Base-by-base conservation (phyloP, 768 basidiomycete genomes). In the Zangia roseola region DNA sequence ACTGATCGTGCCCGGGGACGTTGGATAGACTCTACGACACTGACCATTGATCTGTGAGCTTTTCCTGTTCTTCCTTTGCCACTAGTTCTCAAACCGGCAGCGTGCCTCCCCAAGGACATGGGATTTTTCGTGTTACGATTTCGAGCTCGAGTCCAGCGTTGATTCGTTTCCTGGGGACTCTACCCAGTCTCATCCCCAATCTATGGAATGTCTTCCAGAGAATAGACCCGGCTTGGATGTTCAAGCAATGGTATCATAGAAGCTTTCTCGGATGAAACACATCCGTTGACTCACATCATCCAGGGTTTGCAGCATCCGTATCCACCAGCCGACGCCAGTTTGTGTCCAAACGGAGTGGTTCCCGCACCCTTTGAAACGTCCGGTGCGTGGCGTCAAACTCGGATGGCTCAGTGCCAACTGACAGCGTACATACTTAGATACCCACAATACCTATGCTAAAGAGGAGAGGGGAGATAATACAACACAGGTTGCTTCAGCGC, bases 31-130 rank as follows among this genome's bases (percentile, higher is more conserved):
- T 10, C 55, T 35, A 57, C 54, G 19, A 55, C 56, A n/a, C 37
- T 67, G 5, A 45, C 12, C 7, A 19, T 67, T 9, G 48, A 58
- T 40, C 10, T 61, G 65, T 67, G 44, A 53, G 65, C 14, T 3
- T 12, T 51, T 24, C 30, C 25, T 42, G 13, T 33, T 33, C 6
- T 6, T 45, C 34, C 24, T 20, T 23, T 8, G 10, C 36, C n/a
- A 19, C 13, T 16, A 14, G 10, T 31, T 51, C 10, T 37, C 24
- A 25, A 52, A 52, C 35, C 16, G 23, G 2, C n/a, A 2, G 5
- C 9, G 34, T 21, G 9, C 17, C 25, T 42, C 10, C 44, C 23
- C 33, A 48, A 65, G 64, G 47, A 31, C 12, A 21, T 65, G 65
- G 65, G 50, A 57, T 21, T 65, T 62, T 46, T 46, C 52, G 7